Conservation (phyloP, 164 flowering plant species). For the Nymphaea colorata region DNA sequence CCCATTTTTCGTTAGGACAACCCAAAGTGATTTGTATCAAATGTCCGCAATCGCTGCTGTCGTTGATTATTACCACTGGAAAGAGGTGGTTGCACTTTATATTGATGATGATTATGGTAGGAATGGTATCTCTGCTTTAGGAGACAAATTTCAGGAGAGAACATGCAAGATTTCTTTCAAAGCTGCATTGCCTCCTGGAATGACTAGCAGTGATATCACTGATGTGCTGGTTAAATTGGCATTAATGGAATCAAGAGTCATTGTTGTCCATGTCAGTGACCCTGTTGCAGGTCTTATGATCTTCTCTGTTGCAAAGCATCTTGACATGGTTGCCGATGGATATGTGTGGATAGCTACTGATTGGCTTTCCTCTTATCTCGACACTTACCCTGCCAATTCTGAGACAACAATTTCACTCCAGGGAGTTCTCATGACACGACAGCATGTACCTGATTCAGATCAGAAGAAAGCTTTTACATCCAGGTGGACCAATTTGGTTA, state of each 20-base stretch:
- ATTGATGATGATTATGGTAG: slow-evolving; percentile 78
- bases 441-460: slow-evolving; percentile 33
- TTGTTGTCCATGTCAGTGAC: slow-evolving; percentile 48
- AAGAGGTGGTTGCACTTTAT: slow-evolving; percentile 55
- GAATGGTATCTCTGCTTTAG: slow-evolving; percentile 57
- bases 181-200: slow-evolving; percentile 33
- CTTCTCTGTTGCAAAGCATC: slow-evolving; percentile 37
- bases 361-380: slow-evolving; percentile 62
- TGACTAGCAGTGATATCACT: slow-evolving; percentile 14
- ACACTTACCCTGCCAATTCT: slow-evolving; percentile 25
- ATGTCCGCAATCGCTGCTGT: slow-evolving; percentile 82
- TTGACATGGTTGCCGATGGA: slow-evolving; percentile 45
- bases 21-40: slow-evolving; percentile 67
- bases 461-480: slow-evolving; percentile 30
- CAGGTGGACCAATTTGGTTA: slow-evolving; percentile 28
- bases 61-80: slow-evolving; percentile 65
- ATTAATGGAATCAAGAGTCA: slow-evolving; percentile 48
- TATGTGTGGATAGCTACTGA: slow-evolving; percentile 80
- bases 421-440: slow-evolving; percentile 60
- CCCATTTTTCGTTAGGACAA: slow-evolving; percentile 67
- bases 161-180: slow-evolving; percentile 63
- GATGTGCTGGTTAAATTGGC: slow-evolving; percentile 27
- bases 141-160: slow-evolving; percentile 51
- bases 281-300: slow-evolving; percentile 41
- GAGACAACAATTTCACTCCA: slow-evolving; percentile 17